Percentiles rank a stretch among this genome's conserved stretches.
Evolutionary conservation across 2,329 filamentous ascomycete species (phyloP).

Genomic region (Ascochyta rabiei): DNA sequence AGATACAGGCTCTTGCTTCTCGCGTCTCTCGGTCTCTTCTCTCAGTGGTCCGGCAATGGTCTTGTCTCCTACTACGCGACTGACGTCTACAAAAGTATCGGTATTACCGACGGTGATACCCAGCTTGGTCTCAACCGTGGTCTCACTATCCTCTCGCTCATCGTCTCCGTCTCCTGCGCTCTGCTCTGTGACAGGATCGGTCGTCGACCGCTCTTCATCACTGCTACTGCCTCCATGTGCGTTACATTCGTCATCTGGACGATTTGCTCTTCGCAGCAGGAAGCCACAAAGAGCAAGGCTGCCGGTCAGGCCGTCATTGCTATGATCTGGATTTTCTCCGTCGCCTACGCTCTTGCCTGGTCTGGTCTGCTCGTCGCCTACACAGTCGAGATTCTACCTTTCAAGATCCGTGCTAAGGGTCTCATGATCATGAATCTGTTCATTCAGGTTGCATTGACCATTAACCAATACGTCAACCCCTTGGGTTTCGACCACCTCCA

Average conservation of each 20-base stretch:
- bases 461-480: slow-evolving; percentile 68
- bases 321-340: slow-evolving; percentile 58
- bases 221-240: slow-evolving; percentile 45
- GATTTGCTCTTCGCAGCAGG: slow-evolving; percentile 57
- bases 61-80: slow-evolving; percentile 72
- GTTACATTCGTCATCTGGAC: slow-evolving; percentile 47
- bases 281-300: slow-evolving; percentile 48
- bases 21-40: slow-evolving; percentile 68
- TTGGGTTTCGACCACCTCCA: slow-evolving; percentile 67
- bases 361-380: slow-evolving; percentile 64
- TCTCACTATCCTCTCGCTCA: slow-evolving; percentile 65
- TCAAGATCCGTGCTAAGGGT: slow-evolving; percentile 57
- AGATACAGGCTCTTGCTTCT: slow-evolving; percentile 67
- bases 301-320: slow-evolving; percentile 56
- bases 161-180: slow-evolving; percentile 63
- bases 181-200: slow-evolving; percentile 60
- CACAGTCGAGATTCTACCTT: slow-evolving; percentile 57
- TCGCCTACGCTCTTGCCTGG: slow-evolving; percentile 63
- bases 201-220: slow-evolving; percentile 62
- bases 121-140: slow-evolving; percentile 57
- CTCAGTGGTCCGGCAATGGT: slow-evolving; percentile 71
- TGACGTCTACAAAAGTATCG: slow-evolving; percentile 65
- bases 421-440: slow-evolving; percentile 66
- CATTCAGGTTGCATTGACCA: slow-evolving; percentile 65
- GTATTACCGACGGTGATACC: slow-evolving; percentile 57